Base-by-base conservation (phyloP, 495 filamentous ascomycete genomes). In the Staphylotrichum longicolle region DNA sequence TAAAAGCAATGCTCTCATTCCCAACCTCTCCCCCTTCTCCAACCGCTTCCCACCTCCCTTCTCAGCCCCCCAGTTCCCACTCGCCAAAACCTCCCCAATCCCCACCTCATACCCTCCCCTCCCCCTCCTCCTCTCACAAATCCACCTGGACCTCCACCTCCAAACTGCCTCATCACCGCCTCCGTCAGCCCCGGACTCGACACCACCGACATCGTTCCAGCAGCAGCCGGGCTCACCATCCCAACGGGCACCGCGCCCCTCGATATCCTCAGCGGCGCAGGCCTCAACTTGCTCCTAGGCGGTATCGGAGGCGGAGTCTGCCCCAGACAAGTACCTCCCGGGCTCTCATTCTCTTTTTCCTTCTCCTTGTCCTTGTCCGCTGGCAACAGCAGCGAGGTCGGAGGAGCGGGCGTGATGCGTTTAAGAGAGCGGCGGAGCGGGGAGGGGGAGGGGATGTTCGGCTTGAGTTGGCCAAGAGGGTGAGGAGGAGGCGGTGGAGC, bases 101-200 rank as follows among this genome's bases (percentile, higher is more conserved):
- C 47, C 47, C 14, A 14, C 11, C 6, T 5, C n/a, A 33, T 14
- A 11, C 30, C 37, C 14, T 41, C 51, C 51, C 33, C 9, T 39
- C 9, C 7, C 15, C 54, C 10, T n/a, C 54, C 20, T 20, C 47
- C 8, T 30, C 14, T 10, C 37, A 4, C 33, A 14, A 27, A 46
- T 30, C n/a, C 46, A 33, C 6, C 52, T 4, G 7, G 34, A 35
- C 37, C 37, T 5, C 14, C 44, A 20, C 44, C 44, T n/a, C 77
- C 66, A 69, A 71, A 70, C 66, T 78, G 63, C 65, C 67, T 63
- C 59, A 72, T 55, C 54, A 75, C 67, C 56, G 72, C 53, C 60
- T 73, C 58, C 49, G 72, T 64, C 60, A 77, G 58, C 57, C 76
- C 61, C 42, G 78, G 72, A 64, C 72, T 66, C 57, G 72, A 73